Conservation (phyloP, 2,329 filamentous ascomycete genomes). For the Reticulascus tulasneorum region DNA sequence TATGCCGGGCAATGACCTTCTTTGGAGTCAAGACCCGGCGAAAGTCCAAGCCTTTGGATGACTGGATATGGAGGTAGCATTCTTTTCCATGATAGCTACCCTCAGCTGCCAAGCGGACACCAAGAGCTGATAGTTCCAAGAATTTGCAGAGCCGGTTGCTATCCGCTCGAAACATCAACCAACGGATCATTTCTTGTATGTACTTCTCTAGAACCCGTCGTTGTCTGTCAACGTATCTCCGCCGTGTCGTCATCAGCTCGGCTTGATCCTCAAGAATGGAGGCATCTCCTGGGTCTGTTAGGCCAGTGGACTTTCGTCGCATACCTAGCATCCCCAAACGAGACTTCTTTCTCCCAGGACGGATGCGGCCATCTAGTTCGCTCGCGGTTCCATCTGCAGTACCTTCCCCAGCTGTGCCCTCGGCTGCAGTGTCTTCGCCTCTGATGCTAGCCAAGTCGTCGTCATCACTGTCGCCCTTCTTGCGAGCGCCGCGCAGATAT, state of each 20-base stretch:
- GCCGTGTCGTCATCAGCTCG: constrained; percentile 38
- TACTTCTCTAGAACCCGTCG: constrained; percentile 85
- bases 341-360: constrained; percentile 45
- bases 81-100: constrained; percentile 98
- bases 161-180: constrained; percentile 93
- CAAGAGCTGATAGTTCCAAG: constrained; percentile 87
- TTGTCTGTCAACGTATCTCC: constrained; percentile 75
- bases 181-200: constrained; percentile 88
- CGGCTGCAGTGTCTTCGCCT: constrained; percentile 40
- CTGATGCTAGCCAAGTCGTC: constrained; percentile 49
- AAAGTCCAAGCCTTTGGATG: constrained; percentile 83
- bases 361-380: constrained; percentile 28
- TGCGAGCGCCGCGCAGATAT: constrained; percentile 77
- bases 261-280: constrained; percentile 31
- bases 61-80: constrained; percentile 88
- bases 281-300: constrained; percentile 42
- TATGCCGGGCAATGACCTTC: constrained; percentile 77
- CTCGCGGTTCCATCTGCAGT: constrained; percentile 48
- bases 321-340: constrained; percentile 50
- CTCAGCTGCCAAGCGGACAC: constrained; percentile 89
- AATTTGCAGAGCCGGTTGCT: constrained; percentile 96
- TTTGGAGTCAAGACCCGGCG: constrained; percentile 74
- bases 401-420: constrained; percentile 33
- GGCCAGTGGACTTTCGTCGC: constrained; percentile 48
- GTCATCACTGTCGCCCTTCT: constrained; percentile 76